Evolutionary conservation across 140 eudicot species (phyloP).

Genomic region (Artemisia princeps): DNA sequence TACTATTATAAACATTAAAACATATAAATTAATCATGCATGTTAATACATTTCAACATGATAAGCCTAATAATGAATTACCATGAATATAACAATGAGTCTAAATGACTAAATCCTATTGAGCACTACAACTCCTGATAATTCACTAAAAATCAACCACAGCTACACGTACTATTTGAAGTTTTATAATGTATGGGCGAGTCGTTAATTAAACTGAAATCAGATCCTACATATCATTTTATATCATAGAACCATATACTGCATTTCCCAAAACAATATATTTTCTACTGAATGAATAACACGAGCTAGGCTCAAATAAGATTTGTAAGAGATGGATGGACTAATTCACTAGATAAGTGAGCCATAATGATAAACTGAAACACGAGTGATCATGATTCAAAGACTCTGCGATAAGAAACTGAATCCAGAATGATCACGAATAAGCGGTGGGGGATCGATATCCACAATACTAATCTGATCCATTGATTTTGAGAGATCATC

Average conservation of each 20-base stretch:
- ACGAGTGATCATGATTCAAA: conserved; percentile 20
- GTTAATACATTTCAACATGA: background rate
- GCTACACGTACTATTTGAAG: no score
- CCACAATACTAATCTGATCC: conserved; percentile 57
- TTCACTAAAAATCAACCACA: no score
- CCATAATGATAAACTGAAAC: background rate
- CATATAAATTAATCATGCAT: no score
- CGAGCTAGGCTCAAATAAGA: background rate
- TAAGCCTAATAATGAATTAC: background rate
- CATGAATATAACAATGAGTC: background rate
- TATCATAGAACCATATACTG: no score
- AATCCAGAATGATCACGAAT: conserved; percentile 91
- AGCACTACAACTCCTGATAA: no score
- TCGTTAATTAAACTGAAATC: no score
- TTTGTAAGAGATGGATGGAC: background rate
- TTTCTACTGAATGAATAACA: background rate
- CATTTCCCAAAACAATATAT: background rate
- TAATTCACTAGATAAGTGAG: background rate
- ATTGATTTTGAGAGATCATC: conserved; percentile 78
- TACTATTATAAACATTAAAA: no score
- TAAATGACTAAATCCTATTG: background rate
- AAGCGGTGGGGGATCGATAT: conserved; percentile 88
- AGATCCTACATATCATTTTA: no score
- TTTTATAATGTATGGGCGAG: no score
- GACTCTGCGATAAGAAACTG: conserved; percentile 67